These are phyloP conservation scores for Limnanthes douglasii DNA, from an alignment of 345 rosid genomes.

Conservation along the genomic window DNA sequence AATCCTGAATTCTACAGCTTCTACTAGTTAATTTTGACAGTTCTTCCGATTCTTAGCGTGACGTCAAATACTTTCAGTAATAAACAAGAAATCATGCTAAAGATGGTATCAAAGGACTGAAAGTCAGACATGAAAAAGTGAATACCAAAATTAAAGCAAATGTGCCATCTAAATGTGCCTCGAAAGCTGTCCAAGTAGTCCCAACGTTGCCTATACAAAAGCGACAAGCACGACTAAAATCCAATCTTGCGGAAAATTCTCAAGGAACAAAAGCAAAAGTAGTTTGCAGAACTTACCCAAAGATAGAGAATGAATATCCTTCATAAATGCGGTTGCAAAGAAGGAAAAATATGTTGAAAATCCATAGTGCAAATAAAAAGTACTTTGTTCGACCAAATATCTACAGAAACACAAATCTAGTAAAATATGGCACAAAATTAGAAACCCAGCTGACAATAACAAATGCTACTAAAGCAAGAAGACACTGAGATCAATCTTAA, in stretches of 20 bases:
- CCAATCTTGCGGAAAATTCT: background rate
- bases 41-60: too few relatives aligned
- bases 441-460: background rate
- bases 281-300: constrained; percentile 50
- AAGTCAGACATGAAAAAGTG: constrained; percentile 3
- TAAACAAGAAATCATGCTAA: too few relatives aligned
- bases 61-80: too few relatives aligned
- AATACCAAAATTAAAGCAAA: constrained; percentile 90
- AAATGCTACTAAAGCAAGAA: background rate
- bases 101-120: too few relatives aligned
- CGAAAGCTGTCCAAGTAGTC: constrained; percentile 60
- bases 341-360: constrained; percentile 60
- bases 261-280: background rate
- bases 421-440: constrained; percentile 11
- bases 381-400: constrained; percentile 39
- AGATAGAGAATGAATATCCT: constrained; percentile 70
- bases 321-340: constrained; percentile 68
- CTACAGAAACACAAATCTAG: constrained; percentile 30
- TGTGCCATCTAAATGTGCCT: constrained; percentile 93
- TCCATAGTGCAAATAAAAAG: constrained; percentile 52
- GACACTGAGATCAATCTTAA: background rate
- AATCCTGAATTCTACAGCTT: too few relatives aligned
- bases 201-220: constrained; percentile 40
- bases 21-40: too few relatives aligned
- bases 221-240: background rate